Base-by-base conservation (phyloP, 352 stramenopile genomes). In the Hyaloperonospora arabidopsidis region DNA sequence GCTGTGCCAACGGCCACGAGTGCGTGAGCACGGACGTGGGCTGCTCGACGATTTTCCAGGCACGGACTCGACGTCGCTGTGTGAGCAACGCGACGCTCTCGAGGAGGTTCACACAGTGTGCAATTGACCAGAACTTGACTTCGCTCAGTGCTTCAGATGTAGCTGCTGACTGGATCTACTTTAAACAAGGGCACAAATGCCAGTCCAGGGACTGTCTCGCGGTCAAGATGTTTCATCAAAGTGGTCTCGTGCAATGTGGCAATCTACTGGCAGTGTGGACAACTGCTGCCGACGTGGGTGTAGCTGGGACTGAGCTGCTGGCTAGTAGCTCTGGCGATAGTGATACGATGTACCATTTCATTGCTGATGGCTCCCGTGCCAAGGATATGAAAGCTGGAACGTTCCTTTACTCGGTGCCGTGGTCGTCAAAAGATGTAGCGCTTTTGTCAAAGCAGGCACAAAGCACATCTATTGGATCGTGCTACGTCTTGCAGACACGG, bases 231-330 rank as follows among this genome's bases (percentile, higher is more conserved):
- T 87, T 93, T 49, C 70, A 89, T 41, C 52, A 77, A 23, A 85
- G 72, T 49, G 64, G 59, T 1, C 67, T 81, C n/a, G 72, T 88
- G 18, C 67, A 87, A 55, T 91, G 80, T 49, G 80, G 80, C 10
- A 68, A 79, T 44, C 54, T 90, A 19, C 50, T 91, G 25, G 64
- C 76, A 1, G 75, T 76, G 32, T 93, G 79, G 80, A 88, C 85
- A 51, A 81, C 83, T 14, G 57, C 83, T 14, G 57, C 68, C 19
- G 25, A 32, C 25, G 4, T 0, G 25, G 25, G 4, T 4, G 25
- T 32, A 4, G 25, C 25, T 10, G 8, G 4, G 25, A 32, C 4
- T 32, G 8, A 4, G 8, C 25, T 8, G 8, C 8, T 32, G 25
- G 25, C 4, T 8, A 32, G 25, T 8, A 32, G 25, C 0, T 50